A percentile compares a stretch with the other conserved stretches of the same genome.
Conservation (phyloP, 768 basidiomycete genomes). For the Auriculariales sp. region DNA sequence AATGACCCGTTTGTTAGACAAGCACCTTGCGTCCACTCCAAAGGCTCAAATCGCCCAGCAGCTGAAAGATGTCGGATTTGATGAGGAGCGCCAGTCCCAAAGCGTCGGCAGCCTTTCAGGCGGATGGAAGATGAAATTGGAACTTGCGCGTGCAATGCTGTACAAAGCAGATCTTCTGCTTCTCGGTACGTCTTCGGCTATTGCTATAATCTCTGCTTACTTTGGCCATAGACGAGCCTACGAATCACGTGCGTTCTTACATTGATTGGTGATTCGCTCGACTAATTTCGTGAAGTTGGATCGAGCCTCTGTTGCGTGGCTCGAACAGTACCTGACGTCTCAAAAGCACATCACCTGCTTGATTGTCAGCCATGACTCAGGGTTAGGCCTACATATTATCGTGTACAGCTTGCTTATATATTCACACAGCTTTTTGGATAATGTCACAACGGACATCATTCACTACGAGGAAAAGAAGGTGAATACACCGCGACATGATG, state of each 20-base stretch:
- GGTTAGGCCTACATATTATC: constrained; percentile 43
- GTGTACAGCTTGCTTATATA: not conserved
- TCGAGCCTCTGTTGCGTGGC: constrained; percentile 76
- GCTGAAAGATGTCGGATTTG: constrained; percentile 81
- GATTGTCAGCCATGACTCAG: constrained; percentile 93
- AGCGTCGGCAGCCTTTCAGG: constrained; percentile 83
- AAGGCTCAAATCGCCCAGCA: constrained; percentile 63
- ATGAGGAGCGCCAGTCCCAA: constrained; percentile 71
- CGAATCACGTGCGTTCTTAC: constrained; percentile 60
- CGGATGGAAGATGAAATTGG: constrained; percentile 99
- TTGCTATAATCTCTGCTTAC: constrained; percentile 7
- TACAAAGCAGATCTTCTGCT: constrained; percentile 81
- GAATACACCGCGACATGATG: constrained; percentile 7
- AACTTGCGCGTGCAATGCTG: constrained; percentile 90
- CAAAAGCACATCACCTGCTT: constrained; percentile 80
- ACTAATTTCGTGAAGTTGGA: constrained; percentile 39
- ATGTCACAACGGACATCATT: constrained; percentile 91
- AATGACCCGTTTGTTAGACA: constrained; percentile 31
- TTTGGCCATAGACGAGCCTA: constrained; percentile 40
- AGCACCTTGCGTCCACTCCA: constrained; percentile 44
- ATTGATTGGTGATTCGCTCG: not conserved
- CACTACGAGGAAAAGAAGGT: constrained; percentile 94
- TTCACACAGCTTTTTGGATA: constrained; percentile 66
- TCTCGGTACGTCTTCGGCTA: constrained; percentile 33
- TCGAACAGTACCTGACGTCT: constrained; percentile 73